Base-by-base conservation (phyloP, 768 basidiomycete genomes). In the Auriscalpium orientale region DNA sequence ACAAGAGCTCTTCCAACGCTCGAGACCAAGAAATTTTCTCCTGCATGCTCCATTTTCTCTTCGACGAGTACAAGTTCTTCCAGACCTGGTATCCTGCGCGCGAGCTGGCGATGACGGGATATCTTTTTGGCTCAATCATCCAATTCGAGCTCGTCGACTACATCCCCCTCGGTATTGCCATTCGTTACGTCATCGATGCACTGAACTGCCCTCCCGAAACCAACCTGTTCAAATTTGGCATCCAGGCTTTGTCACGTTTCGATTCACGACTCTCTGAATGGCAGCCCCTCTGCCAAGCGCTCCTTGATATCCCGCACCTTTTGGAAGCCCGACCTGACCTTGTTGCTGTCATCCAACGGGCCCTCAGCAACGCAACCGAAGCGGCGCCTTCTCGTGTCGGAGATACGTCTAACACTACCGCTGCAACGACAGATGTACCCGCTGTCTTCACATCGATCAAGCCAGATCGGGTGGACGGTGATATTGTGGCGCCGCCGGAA, bases 61-160 rank as follows among this genome's bases (percentile, higher is more conserved):
- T 99, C 72, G 97, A 98, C 82, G 97, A 99, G 74, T 97, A 97
- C 83, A 95, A 94, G 66, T 99, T 98, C 78, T 97, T 98, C 83
- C 92, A 95, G 67, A 88, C 89, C 43, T 97, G 88, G 72, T 93
- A 93, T 65, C 97, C 97, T 22, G 79, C 89, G 40, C 89, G 94
- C 61, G 94, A 98, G 73, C 79, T 98, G 47, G 84, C 86, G 52
- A 93, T 98, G 85, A 98, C 97, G 8, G 97, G 91, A 48, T 88
- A 92, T 66, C 81, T 99, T 33, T 98, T 98, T 60, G 97, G 97
- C 36, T 94, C 93, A 34, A 81, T 99, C 64, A 97, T 99, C 62
- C 91, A 97, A 62, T 84, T 89, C 66, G 85, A 91, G 64, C 81
- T 99, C 50, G 85, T 99, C 65, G 92, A 98, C 68, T 87, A 87